These are phyloP conservation scores for Yamadazyma nakazawae DNA, from an alignment of 805 yeast genomes.

Conservation along the genomic window DNA sequence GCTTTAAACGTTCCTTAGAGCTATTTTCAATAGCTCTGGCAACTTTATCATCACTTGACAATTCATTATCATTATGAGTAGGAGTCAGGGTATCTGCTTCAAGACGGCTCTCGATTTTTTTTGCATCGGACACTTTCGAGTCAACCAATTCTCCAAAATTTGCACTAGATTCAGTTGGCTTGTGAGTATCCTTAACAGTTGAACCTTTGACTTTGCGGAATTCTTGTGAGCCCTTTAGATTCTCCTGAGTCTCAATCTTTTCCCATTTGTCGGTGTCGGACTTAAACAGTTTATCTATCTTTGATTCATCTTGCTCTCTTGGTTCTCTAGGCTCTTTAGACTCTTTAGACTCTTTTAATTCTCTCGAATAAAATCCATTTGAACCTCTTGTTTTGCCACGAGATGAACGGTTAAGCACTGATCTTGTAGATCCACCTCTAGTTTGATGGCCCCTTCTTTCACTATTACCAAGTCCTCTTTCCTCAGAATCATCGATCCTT, in stretches of 20 bases:
- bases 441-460: background rate
- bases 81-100: background rate
- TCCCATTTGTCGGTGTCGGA: background rate
- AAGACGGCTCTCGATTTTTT: background rate
- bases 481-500: background rate
- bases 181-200: background rate
- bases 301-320: background rate
- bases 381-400: background rate
- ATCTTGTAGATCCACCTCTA: background rate
- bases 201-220: background rate
- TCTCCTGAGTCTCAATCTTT: background rate
- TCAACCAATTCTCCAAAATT: background rate
- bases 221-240: background rate
- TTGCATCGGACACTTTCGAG: background rate
- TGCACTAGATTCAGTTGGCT: background rate
- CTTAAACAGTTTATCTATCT: background rate
- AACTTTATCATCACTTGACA: conserved; percentile 7
- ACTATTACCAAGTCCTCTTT: background rate
- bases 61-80: background rate
- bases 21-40: conserved; percentile 8
- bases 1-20: conserved; percentile 4
- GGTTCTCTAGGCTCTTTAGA: background rate
- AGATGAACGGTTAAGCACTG: background rate
- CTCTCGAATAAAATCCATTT: background rate
- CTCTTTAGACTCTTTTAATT: background rate